Conservation (phyloP, 176 grass and related monocot species). For the Pontederia crassipes region DNA sequence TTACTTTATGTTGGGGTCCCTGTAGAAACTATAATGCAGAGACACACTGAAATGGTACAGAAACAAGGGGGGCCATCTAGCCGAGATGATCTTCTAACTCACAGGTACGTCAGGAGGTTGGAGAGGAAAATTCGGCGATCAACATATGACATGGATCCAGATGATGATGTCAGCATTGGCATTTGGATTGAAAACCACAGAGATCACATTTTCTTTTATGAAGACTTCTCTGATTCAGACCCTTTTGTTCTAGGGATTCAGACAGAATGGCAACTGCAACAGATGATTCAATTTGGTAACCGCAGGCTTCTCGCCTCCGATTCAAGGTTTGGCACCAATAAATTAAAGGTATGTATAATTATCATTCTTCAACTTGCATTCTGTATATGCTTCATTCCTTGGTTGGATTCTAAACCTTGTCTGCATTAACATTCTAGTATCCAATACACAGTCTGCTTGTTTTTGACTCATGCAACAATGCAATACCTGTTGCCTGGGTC, state of each 20-base stretch:
- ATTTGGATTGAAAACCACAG: conserved; percentile 74
- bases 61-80: conserved; percentile 84
- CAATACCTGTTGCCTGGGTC: conserved; percentile 82
- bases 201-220: conserved; percentile 72
- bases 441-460: conserved; percentile 88
- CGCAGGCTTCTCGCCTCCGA: conserved; percentile 68
- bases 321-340: conserved; percentile 88
- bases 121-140: conserved; percentile 89
- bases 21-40: conserved; percentile 94
- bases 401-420: conserved; percentile 22
- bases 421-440: conserved; percentile 51
- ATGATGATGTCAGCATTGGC: conserved; percentile 61
- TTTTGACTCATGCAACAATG: conserved; percentile 72
- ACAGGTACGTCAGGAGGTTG: conserved; percentile 87
- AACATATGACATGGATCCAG: conserved; percentile 57
- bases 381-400: conserved; percentile 5
- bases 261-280: conserved; percentile 93
- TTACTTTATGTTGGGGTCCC: conserved; percentile 86
- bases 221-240: conserved; percentile 68
- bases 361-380: conserved; percentile 2
- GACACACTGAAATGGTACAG: conserved; percentile 65
- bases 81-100: conserved; percentile 94
- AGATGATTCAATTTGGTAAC: conserved; percentile 87
- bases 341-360: conserved; percentile 59
- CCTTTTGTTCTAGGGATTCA: conserved; percentile 83